Evolutionary conservation across 1,284 basidiomycete species (phyloP).

Genomic region (Vanrija sp.): DNA sequence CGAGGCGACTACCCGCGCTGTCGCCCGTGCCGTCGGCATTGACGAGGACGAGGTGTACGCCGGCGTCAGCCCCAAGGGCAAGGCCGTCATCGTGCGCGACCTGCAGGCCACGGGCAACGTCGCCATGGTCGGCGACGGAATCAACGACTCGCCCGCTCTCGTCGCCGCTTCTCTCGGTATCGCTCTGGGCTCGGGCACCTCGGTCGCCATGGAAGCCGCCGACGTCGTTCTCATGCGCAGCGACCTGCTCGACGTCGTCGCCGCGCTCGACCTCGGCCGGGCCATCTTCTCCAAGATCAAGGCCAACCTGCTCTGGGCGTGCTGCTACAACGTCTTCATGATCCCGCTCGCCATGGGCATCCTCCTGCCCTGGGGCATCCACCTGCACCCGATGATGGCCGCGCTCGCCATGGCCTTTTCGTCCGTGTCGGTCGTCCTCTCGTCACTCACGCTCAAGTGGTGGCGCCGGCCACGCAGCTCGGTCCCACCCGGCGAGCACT

Average conservation of each 20-base stretch:
- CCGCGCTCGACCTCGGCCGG: conserved; percentile 84
- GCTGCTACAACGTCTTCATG: conserved; percentile 86
- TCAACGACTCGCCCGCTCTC: conserved; percentile 96
- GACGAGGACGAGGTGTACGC: conserved; percentile 73
- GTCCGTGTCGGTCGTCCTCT: conserved; percentile 90
- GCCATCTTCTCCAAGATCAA: conserved; percentile 86
- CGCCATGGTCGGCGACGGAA: conserved; percentile 97
- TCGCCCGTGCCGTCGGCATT: conserved; percentile 84
- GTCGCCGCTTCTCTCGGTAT: conserved; percentile 94
- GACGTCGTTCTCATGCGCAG: conserved; percentile 97
- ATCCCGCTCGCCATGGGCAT: conserved; percentile 99
- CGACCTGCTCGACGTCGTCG: conserved; percentile 93
- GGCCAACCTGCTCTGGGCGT: conserved; percentile 82
- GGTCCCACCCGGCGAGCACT: conserved; percentile 61
- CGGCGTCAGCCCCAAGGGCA: conserved; percentile 86
- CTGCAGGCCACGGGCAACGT: conserved; percentile 66
- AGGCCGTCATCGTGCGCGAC: conserved; percentile 74
- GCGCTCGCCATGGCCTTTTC: conserved; percentile 97
- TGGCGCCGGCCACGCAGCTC: conserved; percentile 71
- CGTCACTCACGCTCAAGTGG: conserved; percentile 80
- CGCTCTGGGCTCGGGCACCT: conserved; percentile 90
- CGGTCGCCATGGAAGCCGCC: conserved; percentile 95
- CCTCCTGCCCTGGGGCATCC: conserved; percentile 84
- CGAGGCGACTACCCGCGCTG: conserved; percentile 71
- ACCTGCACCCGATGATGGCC: conserved; percentile 97